These are phyloP conservation scores for Digitaria exilis DNA, from an alignment of 202 grass and related monocot genomes.

Conservation along the genomic window DNA sequence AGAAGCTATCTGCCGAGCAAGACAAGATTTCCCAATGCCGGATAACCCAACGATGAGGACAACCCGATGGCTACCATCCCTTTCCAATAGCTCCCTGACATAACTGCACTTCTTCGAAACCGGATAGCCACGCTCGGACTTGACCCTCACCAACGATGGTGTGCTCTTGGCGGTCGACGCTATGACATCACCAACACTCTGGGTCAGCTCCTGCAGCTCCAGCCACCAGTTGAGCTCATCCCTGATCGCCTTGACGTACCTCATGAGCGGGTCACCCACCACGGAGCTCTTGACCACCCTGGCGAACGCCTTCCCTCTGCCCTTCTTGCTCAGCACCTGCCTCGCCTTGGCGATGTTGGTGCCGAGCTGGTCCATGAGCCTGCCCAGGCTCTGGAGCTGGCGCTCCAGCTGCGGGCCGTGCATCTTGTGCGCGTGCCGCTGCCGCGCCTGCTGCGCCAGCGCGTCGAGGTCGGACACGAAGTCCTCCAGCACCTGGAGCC, in stretches of 20 bases:
- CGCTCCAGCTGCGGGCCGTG: constrained; percentile 51
- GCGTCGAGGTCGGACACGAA: constrained; percentile 51
- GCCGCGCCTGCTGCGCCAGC: constrained; percentile 44
- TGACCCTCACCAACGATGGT: constrained; percentile 43
- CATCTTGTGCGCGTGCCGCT: constrained; percentile 55
- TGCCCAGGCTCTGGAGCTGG: constrained; percentile 52
- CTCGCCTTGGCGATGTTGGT: constrained; percentile 52
- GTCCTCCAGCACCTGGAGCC: constrained; percentile 55
- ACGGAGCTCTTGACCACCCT: constrained; percentile 60
- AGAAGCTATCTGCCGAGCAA: constrained; percentile 56
- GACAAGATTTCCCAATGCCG: constrained; percentile 67
- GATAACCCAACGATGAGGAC: constrained; percentile 65
- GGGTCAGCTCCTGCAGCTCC: constrained; percentile 51
- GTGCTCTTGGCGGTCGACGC: constrained; percentile 43
- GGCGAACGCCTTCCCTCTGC: constrained; percentile 47
- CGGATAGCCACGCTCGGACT: constrained; percentile 53
- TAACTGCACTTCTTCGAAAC: constrained; percentile 48
- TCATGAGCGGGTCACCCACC: constrained; percentile 50
- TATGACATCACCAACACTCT: constrained; percentile 40
- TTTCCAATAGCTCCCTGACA: constrained; percentile 44
- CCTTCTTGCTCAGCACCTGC: constrained; percentile 40
- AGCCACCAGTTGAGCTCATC: constrained; percentile 73
- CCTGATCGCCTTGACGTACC: constrained; percentile 48
- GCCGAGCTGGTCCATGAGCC: constrained; percentile 48
- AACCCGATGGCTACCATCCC: constrained; percentile 44